A percentile compares a stretch with the other conserved stretches of the same genome.
Conservation (phyloP, 306 rosid species). For the Citrullus colocynthis region DNA sequence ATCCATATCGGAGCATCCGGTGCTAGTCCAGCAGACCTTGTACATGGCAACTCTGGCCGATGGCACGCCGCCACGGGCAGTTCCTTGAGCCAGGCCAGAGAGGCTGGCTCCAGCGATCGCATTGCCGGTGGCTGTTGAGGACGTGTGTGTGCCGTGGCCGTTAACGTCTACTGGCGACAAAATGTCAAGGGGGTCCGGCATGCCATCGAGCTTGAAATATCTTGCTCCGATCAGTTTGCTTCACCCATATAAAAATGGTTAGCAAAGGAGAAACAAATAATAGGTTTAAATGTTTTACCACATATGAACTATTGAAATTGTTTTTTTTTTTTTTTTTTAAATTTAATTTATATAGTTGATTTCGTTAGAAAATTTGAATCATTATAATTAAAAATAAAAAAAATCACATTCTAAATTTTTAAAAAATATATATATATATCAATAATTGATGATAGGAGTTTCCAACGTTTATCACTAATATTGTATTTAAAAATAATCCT, state of each 20-base stretch:
- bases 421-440: no score
- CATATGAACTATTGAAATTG: no score
- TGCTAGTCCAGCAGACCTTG: slow-evolving; percentile 69
- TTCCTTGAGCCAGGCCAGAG: slow-evolving; percentile 61
- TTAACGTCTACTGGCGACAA: slow-evolving; percentile 52
- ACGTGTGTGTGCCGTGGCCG: slow-evolving; percentile 90
- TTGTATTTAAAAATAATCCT: no score
- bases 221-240: slow-evolving; percentile 81
- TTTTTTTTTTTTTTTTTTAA: no score
- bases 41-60: slow-evolving; percentile 66
- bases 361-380: no score
- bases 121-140: slow-evolving; percentile 62
- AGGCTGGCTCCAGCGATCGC: slow-evolving; percentile 45
- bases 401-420: no score
- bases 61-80: slow-evolving; percentile 68
- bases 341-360: no score
- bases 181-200: slow-evolving; percentile 34
- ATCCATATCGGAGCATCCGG: slow-evolving; percentile 75
- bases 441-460: no score
- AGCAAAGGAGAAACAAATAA: not conserved
- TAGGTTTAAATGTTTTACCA: no score
- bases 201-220: slow-evolving; percentile 65
- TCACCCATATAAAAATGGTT: slow-evolving; percentile 1
- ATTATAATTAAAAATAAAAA: no score
- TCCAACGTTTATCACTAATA: no score